Evolutionary conservation across 106 monocot genomes (phyloP), one percentile per base, ranked within the genome.

Genomic region (Cymbidium sinense): DNA sequence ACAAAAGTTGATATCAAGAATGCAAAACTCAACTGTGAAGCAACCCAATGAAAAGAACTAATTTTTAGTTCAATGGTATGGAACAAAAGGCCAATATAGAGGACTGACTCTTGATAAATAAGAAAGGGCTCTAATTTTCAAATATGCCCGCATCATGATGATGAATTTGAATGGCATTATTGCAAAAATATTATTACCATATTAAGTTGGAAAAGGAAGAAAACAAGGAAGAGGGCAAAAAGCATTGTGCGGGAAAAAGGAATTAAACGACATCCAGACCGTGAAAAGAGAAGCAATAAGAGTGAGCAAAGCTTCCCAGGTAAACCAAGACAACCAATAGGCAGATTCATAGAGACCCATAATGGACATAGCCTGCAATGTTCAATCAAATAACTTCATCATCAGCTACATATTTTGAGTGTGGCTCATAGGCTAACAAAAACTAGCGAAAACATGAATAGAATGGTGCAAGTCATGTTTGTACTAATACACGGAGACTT

Each of bases 271-370:
- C 91, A 94, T 90, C 65, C 96, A 93, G 82, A 96, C 88, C n/a
- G 88, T 88, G 76, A 90, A 82, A 74, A 91, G 89, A 73, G 94
- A 84, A 29, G 94, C 43, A 52, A 91, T 20, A 12, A 90, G 41
- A 50, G 91, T 91, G 31, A 96, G 80, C 43, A 89, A 54, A 75
- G 94, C 85, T 82, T 96, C 96, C 96, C 96, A 96, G 19, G 85
- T 84, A 43, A 96, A 77, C 96, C 96, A 94, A 52, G 96, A 96
- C 21, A 96, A 78, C 96, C 94, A 96, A 75, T 91, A 96, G 0
- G 96, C 93, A 76, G 96, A 90, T 55, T 96, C 96, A 77, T 94
- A 94, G 34, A 96, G 91, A 20, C 96, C 96, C 93, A 96, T 96
- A 30, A 87, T 94, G 44, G 96, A 91, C 96, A 96, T 96, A 11